Conservation (phyloP, 2,329 filamentous ascomycete species). For the Aspergillus amoenus region DNA sequence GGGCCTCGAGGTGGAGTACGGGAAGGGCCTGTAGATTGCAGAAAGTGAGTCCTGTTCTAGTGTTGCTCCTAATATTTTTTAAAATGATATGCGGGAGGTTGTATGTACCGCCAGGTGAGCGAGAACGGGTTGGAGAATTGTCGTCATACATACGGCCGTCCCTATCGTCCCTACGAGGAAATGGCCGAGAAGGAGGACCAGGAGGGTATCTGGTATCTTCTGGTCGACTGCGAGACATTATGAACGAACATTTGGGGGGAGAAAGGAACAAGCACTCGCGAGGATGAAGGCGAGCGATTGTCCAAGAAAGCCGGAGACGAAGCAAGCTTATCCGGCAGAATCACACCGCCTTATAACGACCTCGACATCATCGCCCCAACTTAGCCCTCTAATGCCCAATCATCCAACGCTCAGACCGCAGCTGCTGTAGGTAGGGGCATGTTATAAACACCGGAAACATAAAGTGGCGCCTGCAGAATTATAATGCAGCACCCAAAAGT, state of each 20-base stretch:
- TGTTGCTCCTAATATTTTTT: background rate
- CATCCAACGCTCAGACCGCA: too few species aligned
- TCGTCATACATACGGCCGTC: constrained; percentile 51
- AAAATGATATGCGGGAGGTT: constrained; percentile 41
- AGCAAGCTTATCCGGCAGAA: constrained; percentile 16
- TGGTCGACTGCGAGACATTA: constrained; percentile 31
- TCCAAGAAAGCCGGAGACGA: background rate
- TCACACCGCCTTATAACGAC: constrained; percentile 14
- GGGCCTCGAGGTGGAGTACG: constrained; percentile 38
- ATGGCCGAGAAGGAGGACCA: constrained; percentile 23
- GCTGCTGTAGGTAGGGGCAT: too few species aligned
- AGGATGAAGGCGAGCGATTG: background rate
- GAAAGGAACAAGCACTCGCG: constrained; percentile 1
- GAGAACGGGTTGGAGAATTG: constrained; percentile 40
- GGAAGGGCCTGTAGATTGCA: constrained; percentile 35
- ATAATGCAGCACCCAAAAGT: too few species aligned
- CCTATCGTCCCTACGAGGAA: constrained; percentile 34
- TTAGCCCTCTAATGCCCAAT: too few species aligned
- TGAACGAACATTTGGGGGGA: constrained; percentile 11
- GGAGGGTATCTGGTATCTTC: constrained; percentile 28
- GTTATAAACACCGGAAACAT: too few species aligned
- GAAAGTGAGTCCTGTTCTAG: constrained; percentile 36
- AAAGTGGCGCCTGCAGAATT: too few species aligned
- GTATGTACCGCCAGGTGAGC: constrained; percentile 45
- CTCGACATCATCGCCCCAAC: too few species aligned